Evolutionary conservation across 805 yeast species (phyloP).

Genomic region (Starmerella riodocensis): DNA sequence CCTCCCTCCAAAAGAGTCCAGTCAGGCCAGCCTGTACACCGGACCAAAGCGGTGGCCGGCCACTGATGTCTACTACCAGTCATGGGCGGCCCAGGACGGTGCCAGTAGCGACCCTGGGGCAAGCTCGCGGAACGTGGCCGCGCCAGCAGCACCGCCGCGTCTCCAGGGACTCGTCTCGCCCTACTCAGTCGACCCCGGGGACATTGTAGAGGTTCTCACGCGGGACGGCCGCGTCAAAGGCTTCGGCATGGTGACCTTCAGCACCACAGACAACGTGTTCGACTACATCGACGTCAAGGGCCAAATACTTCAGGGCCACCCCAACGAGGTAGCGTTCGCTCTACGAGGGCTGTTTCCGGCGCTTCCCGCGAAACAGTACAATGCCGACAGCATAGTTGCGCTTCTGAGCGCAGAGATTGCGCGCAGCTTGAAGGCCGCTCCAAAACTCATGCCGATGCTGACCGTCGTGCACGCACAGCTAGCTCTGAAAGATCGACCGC

Average conservation of each 20-base stretch:
- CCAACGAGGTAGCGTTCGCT: slow-evolving; percentile 10
- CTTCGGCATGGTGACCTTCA: slow-evolving; percentile 19
- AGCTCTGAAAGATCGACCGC: slow-evolving; percentile 1
- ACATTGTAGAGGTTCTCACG: slow-evolving; percentile 15
- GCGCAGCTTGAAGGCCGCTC: neutral
- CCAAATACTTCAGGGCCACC: neutral
- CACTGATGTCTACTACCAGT: slow-evolving; percentile 14
- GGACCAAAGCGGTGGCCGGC: slow-evolving; percentile 17
- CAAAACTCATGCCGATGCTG: slow-evolving; percentile 4
- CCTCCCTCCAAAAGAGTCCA: slow-evolving; percentile 10
- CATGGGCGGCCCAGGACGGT: neutral
- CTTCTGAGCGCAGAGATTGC: slow-evolving; percentile 1
- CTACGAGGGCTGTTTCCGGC: slow-evolving; percentile 9
- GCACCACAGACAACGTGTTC: slow-evolving; percentile 10
- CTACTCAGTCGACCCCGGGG: slow-evolving; percentile 15
- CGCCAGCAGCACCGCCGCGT: too few relatives aligned
- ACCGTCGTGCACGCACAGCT: slow-evolving; percentile 11
- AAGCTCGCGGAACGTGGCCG: too few relatives aligned
- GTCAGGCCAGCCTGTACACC: slow-evolving; percentile 8
- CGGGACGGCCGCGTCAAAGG: slow-evolving; percentile 8
- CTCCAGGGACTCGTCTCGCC: slow-evolving; percentile 7
- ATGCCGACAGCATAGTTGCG: neutral
- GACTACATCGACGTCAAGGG: slow-evolving; percentile 14
- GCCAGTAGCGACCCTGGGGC: too few relatives aligned
- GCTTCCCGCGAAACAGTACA: neutral